Evolutionary conservation across 2,329 filamentous ascomycete genomes (phyloP).

Genomic region (Allantophomopsis lycopodina): DNA sequence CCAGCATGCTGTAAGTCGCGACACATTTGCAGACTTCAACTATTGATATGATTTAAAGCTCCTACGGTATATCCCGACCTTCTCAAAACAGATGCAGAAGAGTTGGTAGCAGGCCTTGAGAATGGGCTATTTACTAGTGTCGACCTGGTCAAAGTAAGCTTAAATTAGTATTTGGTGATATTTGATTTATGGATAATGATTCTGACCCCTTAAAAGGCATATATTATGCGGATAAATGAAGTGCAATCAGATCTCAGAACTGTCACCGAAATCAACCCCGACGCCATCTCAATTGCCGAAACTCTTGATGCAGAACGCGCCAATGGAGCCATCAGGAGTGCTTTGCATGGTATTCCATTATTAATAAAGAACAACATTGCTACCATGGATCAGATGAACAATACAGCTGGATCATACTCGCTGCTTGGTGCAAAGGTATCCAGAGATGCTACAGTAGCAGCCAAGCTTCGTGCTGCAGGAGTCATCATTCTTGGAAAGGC

Average conservation of each 20-base stretch:
- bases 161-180: no score
- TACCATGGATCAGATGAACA: conserved; percentile 42
- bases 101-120: conserved; percentile 32
- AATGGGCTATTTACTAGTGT: conserved; percentile 37
- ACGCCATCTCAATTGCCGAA: conserved; percentile 16
- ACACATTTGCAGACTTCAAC: no score
- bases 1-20: no score
- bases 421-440: conserved; percentile 10
- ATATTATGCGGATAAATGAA: conserved; percentile 12
- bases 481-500: conserved; percentile 13
- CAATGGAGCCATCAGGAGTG: conserved; percentile 11
- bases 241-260: conserved; percentile 10
- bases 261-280: conserved; percentile 18
- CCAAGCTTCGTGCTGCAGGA: conserved; percentile 11
- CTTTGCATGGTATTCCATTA: conserved; percentile 44
- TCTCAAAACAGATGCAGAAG: conserved; percentile 34
- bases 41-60: no score
- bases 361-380: conserved; percentile 49
- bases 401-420: conserved; percentile 12
- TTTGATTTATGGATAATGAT: no score
- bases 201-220: conserved; percentile 6
- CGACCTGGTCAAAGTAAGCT: conserved; percentile 35
- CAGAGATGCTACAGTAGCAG: conserved; percentile 10
- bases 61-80: conserved; percentile 21
- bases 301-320: conserved; percentile 15